Conservation (phyloP, 177 flowering plant species). For the Tripterygium wilfordii region DNA sequence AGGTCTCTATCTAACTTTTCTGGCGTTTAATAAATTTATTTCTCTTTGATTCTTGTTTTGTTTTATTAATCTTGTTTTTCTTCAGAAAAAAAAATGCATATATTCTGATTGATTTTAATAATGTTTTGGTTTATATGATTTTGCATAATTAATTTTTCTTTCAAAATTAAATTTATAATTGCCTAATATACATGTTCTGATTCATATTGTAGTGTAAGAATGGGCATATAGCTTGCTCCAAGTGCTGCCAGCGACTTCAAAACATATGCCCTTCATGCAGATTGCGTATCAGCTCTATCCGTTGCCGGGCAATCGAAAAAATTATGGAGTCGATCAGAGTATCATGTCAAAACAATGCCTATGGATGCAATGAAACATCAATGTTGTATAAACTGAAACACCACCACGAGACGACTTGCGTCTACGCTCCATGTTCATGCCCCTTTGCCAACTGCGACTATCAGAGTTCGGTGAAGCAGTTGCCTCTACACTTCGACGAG, state of each 20-base stretch:
- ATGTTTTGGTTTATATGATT: not conserved
- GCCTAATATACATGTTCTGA: too few relatives aligned
- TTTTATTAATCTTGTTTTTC: not conserved
- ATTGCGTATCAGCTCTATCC: conserved; percentile 51
- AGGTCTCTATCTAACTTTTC: too few relatives aligned
- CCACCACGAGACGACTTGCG: conserved; percentile 34
- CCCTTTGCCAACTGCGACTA: conserved; percentile 29
- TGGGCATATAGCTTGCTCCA: conserved; percentile 77
- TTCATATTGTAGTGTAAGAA: conserved; percentile 65
- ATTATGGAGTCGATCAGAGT: conserved; percentile 63
- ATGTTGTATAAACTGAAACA: conserved; percentile 17
- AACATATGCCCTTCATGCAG: conserved; percentile 64
- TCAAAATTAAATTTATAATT: too few relatives aligned
- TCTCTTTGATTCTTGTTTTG: not conserved
- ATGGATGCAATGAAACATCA: conserved; percentile 40
- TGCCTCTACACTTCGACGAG: conserved; percentile 22
- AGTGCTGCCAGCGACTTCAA: conserved; percentile 54
- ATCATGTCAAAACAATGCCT: conserved; percentile 24
- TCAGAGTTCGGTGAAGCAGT: conserved; percentile 12
- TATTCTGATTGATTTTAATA: too few relatives aligned
- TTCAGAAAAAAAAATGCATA: too few relatives aligned
- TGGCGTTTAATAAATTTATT: too few relatives aligned
- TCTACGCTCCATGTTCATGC: conserved; percentile 31
- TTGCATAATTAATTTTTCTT: too few relatives aligned
- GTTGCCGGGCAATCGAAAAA: conserved; percentile 81